Base-by-base conservation (phyloP, 2,329 filamentous ascomycete species). In the Didymella pinodella region DNA sequence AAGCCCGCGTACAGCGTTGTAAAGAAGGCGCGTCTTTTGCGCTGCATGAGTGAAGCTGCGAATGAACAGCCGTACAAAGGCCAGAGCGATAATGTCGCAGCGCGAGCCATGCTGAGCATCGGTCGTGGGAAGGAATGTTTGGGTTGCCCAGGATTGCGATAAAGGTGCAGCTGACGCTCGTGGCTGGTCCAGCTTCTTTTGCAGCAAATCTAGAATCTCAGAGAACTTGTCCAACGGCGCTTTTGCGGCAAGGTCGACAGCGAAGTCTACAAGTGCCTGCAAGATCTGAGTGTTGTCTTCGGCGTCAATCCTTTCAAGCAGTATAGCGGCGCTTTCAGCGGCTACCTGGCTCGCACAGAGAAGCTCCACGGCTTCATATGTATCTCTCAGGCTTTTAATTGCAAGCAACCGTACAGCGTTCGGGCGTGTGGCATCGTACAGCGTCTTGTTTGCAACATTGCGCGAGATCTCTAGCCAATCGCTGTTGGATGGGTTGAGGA, bases 11-110 rank as follows among this genome's bases (percentile, higher is more conserved):
- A 80, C 62, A 10, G 73, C 64, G 43, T 78, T 73, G 52, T 75
- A 79, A 0, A 78, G 65, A 14, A 69, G 83, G 22, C 84, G 79
- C 12, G 88, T 86, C 75, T 93, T 94, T 14, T 76, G 77, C 7
- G 85, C 84, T 53, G 90, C 87, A 29, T 79, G 80, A 64, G 88
- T 88, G 79, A 96, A 86, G 12, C 87, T 86, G 50, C 87, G 85
- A 64, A 93, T 85, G 74, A 96, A 96, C 50, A 96, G 88, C 62
- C 85, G 86, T 41, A 92, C 87, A 57, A 92, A 87, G 2, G 89
- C 90, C 56, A 84, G 86, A 0, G 88, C 85, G 45, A 91, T 88
- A 41, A 93, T 86, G 65, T 92, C 91, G 3, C 88, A 87, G 1
- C 86, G 83, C 25, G 88, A 89, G 16, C 65, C 73, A 32, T 63